phyloP scores from a whole-genome alignment of 2,329 filamentous ascomycete species.

The Peltaster fructicola region DNA sequence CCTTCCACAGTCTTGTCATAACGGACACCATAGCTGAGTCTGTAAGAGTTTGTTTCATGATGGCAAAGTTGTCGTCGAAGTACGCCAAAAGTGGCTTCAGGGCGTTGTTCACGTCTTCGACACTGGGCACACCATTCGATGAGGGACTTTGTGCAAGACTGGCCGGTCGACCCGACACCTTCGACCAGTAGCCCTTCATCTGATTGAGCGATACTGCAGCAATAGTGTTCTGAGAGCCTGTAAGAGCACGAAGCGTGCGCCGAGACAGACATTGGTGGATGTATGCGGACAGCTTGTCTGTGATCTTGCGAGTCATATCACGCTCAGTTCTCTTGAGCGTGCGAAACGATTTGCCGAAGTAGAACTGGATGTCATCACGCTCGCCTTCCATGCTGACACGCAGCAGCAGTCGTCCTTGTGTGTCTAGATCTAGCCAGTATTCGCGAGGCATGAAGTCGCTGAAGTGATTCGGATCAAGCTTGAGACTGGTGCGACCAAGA shows the following conservation, averaged over 20 bases:
- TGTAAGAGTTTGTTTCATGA: conserved; percentile 94
- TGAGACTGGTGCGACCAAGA: conserved; percentile 87
- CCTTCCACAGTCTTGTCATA: conserved; percentile 97
- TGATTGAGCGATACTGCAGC: conserved; percentile 40
- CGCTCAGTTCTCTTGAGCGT: conserved; percentile 88
- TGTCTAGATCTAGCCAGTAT: conserved; percentile 95
- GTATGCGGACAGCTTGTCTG: conserved; percentile 91
- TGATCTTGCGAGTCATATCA: conserved; percentile 96
- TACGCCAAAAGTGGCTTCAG: conserved; percentile 77
- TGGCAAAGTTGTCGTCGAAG: conserved; percentile 96
- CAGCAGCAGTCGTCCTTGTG: conserved; percentile 74
- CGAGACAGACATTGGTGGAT: conserved; percentile 79
- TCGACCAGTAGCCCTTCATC: conserved; percentile 48
- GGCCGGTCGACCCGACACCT: conserved; percentile 20
- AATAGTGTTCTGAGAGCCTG: conserved; percentile 51
- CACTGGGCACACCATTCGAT: conserved; percentile 31
- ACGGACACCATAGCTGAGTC: conserved; percentile 95
- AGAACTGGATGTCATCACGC: conserved; percentile 94
- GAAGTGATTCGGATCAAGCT: conserved; percentile 95
- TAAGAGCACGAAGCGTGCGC: conserved; percentile 56
- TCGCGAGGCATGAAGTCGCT: conserved; percentile 88
- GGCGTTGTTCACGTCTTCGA: conserved; percentile 60
- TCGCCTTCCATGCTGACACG: conserved; percentile 98
- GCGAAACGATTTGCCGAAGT: conserved; percentile 92
- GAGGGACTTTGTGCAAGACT: conserved; percentile 7